A percentile compares a stretch with the other conserved stretches of the same genome.
These are phyloP conservation scores for Aspergillus wentii DNA, from an alignment of 495 filamentous ascomycete genomes.

Conservation along the genomic window DNA sequence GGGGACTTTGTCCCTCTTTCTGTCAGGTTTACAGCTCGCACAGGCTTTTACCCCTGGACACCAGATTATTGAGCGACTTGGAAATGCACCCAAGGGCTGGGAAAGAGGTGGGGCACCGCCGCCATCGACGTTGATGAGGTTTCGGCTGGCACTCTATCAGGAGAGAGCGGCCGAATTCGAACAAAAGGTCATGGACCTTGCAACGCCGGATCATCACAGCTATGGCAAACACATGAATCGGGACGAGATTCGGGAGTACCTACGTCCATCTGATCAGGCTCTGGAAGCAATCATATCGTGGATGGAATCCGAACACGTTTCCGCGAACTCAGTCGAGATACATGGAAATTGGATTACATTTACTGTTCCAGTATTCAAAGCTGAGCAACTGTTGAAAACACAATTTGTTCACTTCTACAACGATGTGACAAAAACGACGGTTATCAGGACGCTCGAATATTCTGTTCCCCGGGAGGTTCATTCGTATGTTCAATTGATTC, in stretches of 20 bases:
- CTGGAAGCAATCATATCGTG: conserved; percentile 40
- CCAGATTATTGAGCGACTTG: conserved; percentile 42
- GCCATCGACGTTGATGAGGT: conserved; percentile 33
- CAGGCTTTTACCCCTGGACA: conserved; percentile 11
- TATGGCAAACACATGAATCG: conserved; percentile 63
- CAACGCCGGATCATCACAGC: conserved; percentile 52
- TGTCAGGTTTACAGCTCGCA: conserved; percentile 3
- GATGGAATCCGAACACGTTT: conserved; percentile 44
- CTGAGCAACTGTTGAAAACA: conserved; percentile 49
- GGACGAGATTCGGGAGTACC: conserved; percentile 45
- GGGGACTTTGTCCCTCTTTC: conserved; percentile 8
- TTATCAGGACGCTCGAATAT: conserved; percentile 53
- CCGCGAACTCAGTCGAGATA: conserved; percentile 32
- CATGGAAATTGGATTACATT: conserved; percentile 56
- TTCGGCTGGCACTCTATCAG: conserved; percentile 52
- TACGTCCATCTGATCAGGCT: conserved; percentile 43
- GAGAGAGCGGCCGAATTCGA: conserved; percentile 52
- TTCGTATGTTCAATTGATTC: conserved; percentile 44
- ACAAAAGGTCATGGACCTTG: conserved; percentile 55
- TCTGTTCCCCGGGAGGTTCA: conserved; percentile 50
- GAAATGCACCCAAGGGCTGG: conserved; percentile 42
- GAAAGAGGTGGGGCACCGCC: conserved; percentile 27
- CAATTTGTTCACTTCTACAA: conserved; percentile 50
- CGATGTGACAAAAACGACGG: conserved; percentile 20
- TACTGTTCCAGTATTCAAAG: conserved; percentile 43